These are phyloP conservation scores for Hymenoscyphus albidus DNA, from an alignment of 2,329 filamentous ascomycete species.

Conservation along the genomic window DNA sequence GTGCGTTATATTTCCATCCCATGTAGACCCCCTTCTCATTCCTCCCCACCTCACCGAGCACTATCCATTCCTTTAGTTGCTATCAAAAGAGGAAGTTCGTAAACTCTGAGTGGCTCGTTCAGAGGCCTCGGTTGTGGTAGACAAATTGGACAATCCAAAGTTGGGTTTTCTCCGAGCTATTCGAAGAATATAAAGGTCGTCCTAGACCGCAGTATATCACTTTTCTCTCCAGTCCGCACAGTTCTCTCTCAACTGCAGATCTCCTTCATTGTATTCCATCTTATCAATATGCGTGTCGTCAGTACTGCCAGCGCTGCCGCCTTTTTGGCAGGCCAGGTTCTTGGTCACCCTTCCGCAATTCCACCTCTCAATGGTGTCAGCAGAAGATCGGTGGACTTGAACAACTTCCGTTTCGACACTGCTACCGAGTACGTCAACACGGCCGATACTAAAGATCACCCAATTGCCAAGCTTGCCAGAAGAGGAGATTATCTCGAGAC, in stretches of 20 bases:
- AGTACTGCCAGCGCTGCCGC: slow-evolving; percentile 5
- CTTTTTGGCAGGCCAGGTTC: slow-evolving; percentile 9
- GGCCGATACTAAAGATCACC: slow-evolving; percentile 2
- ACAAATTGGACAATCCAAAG: neutral
- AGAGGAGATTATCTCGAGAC: slow-evolving; percentile 40
- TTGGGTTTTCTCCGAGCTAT: neutral
- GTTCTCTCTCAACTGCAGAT: slow-evolving; percentile 2
- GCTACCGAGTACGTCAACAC: slow-evolving; percentile 18
- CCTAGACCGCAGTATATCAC: neutral
- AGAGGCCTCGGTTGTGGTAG: neutral
- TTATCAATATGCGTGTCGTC: slow-evolving; percentile 13
- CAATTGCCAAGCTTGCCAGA: slow-evolving; percentile 5
- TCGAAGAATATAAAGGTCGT: slow-evolving; percentile 3
- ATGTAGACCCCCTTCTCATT: neutral
- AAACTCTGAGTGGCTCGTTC: neutral
- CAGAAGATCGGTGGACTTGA: slow-evolving; percentile 17
- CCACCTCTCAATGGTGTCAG: slow-evolving; percentile 37
- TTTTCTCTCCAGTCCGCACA: slow-evolving; percentile 5
- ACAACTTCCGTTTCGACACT: slow-evolving; percentile 17
- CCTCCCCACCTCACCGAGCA: neutral
- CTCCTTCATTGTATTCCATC: neutral
- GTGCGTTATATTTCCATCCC: neutral
- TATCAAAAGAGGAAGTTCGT: slow-evolving; percentile 10
- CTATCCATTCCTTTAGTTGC: neutral
- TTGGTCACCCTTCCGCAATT: slow-evolving; percentile 8